Conservation (phyloP, 805 yeast species). For the Saccharomycopsis babjevae region DNA sequence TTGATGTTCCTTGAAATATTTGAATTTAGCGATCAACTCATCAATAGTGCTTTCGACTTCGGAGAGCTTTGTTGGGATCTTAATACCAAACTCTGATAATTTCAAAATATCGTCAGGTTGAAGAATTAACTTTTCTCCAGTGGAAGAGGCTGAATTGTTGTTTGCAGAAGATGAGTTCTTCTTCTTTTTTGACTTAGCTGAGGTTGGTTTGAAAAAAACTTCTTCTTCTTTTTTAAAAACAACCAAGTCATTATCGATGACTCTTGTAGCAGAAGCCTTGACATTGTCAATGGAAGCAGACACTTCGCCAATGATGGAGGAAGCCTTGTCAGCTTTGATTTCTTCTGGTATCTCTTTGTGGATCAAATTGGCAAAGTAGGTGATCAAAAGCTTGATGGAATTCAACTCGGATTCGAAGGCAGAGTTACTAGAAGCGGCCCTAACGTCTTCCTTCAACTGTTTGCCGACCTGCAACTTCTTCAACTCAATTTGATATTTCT, state of each 20-base stretch:
- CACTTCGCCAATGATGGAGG: constrained; percentile 23
- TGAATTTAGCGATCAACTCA: constrained; percentile 62
- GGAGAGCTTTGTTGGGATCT: constrained; percentile 68
- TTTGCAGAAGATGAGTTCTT: constrained; percentile 20
- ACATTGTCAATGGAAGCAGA: constrained; percentile 23
- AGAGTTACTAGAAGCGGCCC: constrained; percentile 61
- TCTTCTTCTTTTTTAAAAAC: constrained; percentile 55
- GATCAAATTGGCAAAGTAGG: constrained; percentile 35
- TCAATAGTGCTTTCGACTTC: constrained; percentile 58
- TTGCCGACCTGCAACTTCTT: constrained; percentile 43
- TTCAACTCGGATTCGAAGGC: constrained; percentile 76
- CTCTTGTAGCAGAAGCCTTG: constrained; percentile 30
- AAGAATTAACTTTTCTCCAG: constrained; percentile 46
- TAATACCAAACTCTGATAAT: constrained; percentile 63
- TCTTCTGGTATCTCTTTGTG: constrained; percentile 12
- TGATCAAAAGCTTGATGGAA: constrained; percentile 61
- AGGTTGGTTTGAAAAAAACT: constrained; percentile 44
- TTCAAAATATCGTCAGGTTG: constrained; percentile 74
- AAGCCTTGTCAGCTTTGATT: constrained; percentile 40
- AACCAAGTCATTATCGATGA: constrained; percentile 51
- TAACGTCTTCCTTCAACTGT: constrained; percentile 60
- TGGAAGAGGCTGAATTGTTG: background rate
- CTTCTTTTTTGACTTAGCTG: constrained; percentile 39
- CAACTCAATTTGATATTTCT: constrained; percentile 35
- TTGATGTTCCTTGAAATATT: constrained; percentile 59